Conservation (phyloP, 1,284 basidiomycete genomes). For the Earliella scabrosa region DNA sequence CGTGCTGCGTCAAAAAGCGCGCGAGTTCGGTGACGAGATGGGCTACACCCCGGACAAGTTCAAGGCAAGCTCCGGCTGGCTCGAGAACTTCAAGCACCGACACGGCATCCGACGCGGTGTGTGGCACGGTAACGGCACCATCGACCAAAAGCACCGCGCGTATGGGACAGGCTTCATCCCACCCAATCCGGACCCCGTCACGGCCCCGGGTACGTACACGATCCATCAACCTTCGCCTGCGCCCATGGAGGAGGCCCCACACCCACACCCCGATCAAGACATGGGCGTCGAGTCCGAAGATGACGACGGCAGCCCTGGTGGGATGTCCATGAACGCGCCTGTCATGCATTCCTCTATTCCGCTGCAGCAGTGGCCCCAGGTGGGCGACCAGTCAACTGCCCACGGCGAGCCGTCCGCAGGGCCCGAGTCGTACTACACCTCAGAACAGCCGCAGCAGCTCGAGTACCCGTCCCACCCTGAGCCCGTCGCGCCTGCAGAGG, state of each 20-base stretch:
- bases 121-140: slow-evolving; percentile 46
- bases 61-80: slow-evolving; percentile 90
- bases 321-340: not conserved
- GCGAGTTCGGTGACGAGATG: slow-evolving; percentile 63
- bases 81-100: slow-evolving; percentile 90
- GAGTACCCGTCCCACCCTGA: not conserved
- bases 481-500: not conserved
- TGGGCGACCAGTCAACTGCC: slow-evolving; percentile 1
- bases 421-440: slow-evolving; percentile 6
- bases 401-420: slow-evolving; percentile 1
- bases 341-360: slow-evolving; percentile 14
- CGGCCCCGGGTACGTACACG: slow-evolving; percentile 3
- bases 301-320: slow-evolving; percentile 1
- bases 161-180: slow-evolving; percentile 14
- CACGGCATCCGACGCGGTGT: slow-evolving; percentile 71
- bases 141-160: slow-evolving; percentile 11
- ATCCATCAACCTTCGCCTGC: not conserved
- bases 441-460: slow-evolving; percentile 2
- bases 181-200: not conserved
- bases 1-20: slow-evolving; percentile 73
- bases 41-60: slow-evolving; percentile 73
- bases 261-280: slow-evolving; percentile 7
- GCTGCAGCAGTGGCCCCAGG: slow-evolving; percentile 7
- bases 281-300: slow-evolving; percentile 8
- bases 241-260: slow-evolving; percentile 1